These are phyloP conservation scores for Nannochloris sp. DNA, from an alignment of 139 green algal species.

Conservation along the genomic window DNA sequence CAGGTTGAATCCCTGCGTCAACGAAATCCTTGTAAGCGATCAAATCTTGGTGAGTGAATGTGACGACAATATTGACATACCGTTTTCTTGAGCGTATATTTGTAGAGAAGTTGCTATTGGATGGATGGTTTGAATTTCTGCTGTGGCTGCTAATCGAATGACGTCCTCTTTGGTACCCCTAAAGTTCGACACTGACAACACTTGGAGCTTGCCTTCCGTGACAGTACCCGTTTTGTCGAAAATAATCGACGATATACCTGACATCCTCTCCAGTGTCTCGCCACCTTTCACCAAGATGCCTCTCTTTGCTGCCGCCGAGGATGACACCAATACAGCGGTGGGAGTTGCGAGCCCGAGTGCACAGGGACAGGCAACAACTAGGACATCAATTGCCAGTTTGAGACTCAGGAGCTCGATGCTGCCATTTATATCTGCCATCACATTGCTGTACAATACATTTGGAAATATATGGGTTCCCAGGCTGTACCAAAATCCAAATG, in stretches of 20 bases:
- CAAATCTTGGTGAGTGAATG: not conserved
- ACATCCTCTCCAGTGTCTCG: slow-evolving; percentile 78
- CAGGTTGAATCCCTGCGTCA: slow-evolving; percentile 21
- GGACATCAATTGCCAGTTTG: slow-evolving; percentile 82
- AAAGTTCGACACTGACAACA: slow-evolving; percentile 15
- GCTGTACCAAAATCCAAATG: slow-evolving; percentile 77
- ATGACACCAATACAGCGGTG: slow-evolving; percentile 87
- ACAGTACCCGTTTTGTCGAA: slow-evolving; percentile 98
- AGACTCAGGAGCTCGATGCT: slow-evolving; percentile 53
- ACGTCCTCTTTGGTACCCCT: slow-evolving; percentile 18
- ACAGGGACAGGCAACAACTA: slow-evolving; percentile 95
- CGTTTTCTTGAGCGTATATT: slow-evolving; percentile 29
- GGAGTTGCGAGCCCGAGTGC: slow-evolving; percentile 93
- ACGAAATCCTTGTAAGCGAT: not conserved
- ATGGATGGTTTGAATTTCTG: slow-evolving; percentile 67
- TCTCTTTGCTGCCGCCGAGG: slow-evolving; percentile 41
- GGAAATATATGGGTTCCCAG: slow-evolving; percentile 13
- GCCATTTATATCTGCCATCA: slow-evolving; percentile 28
- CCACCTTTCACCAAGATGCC: slow-evolving; percentile 83
- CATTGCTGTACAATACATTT: slow-evolving; percentile 11
- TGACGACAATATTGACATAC: slow-evolving; percentile 3
- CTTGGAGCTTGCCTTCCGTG: slow-evolving; percentile 47
- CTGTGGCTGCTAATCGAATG: slow-evolving; percentile 66
- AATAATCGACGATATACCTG: slow-evolving; percentile 61
- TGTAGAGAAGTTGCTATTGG: slow-evolving; percentile 74